Percentiles rank a stretch among this genome's conserved stretches.
Evolutionary conservation across 73 alveolate genomes (phyloP).

Genomic region (Stentor coeruleus): DNA sequence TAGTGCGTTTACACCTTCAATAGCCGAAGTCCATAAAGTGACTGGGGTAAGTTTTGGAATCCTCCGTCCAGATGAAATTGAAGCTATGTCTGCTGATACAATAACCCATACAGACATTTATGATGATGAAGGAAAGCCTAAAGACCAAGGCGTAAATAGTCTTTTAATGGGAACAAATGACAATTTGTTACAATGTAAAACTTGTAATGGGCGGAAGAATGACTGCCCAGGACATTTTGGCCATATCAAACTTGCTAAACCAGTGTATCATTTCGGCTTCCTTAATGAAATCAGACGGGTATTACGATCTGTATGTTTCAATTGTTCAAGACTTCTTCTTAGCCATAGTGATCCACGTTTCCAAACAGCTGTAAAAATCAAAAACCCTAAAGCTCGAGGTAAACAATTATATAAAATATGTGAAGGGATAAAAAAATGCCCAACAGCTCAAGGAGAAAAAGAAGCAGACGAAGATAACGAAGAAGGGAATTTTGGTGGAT

Average conservation of each 20-base stretch:
- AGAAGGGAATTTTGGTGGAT: constrained; percentile 46
- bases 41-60: constrained; percentile 71
- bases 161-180: constrained; percentile 91
- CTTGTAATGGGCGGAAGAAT: constrained; percentile 74
- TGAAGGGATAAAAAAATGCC: constrained; percentile 58
- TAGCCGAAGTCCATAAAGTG: constrained; percentile 43
- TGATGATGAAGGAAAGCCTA: constrained; percentile 75
- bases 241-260: constrained; percentile 76
- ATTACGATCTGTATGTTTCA: constrained; percentile 62
- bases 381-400: constrained; percentile 67
- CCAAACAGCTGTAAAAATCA: constrained; percentile 45
- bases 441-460: constrained; percentile 32
- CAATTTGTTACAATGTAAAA: constrained; percentile 58
- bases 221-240: constrained; percentile 98
- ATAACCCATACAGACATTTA: constrained; percentile 50
- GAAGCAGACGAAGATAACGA: constrained; percentile 32
- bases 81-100: constrained; percentile 52
- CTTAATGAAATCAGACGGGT: constrained; percentile 64
- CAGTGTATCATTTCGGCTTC: constrained; percentile 87
- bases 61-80: constrained; percentile 63
- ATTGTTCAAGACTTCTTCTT: constrained; percentile 37
- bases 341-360: constrained; percentile 46
- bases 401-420: constrained; percentile 57
- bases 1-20: constrained; percentile 33
- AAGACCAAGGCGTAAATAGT: constrained; percentile 75